Conservation (phyloP, 106 monocot species). For the Ottelia alismoides region DNA sequence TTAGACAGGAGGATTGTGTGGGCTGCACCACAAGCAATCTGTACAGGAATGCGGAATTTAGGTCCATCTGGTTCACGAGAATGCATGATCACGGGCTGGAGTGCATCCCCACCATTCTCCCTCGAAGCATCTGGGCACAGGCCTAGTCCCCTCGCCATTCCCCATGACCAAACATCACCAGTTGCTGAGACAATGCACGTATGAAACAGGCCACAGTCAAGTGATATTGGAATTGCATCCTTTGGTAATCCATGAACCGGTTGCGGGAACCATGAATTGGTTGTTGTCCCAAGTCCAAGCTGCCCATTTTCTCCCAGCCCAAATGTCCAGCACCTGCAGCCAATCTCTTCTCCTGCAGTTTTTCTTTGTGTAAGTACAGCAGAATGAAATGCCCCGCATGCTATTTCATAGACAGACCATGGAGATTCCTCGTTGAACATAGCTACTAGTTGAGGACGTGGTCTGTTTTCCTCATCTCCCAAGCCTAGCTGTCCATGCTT, state of each 20-base stretch:
- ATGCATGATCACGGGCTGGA: slow-evolving; percentile 24
- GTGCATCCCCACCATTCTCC: slow-evolving; percentile 51
- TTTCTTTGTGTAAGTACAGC: slow-evolving; percentile 51
- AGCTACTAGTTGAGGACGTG: slow-evolving; percentile 29
- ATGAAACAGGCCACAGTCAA: slow-evolving; percentile 81
- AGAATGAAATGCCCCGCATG: slow-evolving; percentile 72
- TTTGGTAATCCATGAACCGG: slow-evolving; percentile 31
- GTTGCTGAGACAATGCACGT: slow-evolving; percentile 48
- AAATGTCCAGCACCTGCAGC: slow-evolving; percentile 74
- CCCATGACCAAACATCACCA: slow-evolving; percentile 83
- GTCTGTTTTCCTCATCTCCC: slow-evolving; percentile 38
- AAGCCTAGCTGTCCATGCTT: slow-evolving; percentile 73
- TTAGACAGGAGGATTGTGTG: slow-evolving; percentile 57
- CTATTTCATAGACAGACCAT: slow-evolving; percentile 68
- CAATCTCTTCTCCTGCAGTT: slow-evolving; percentile 26
- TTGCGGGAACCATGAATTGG: slow-evolving; percentile 22
- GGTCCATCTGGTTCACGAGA: slow-evolving; percentile 17
- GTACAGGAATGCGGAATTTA: slow-evolving; percentile 28
- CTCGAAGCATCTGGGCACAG: slow-evolving; percentile 60
- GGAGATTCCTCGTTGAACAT: slow-evolving; percentile 37
- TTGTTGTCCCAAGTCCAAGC: slow-evolving; percentile 56
- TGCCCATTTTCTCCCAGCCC: slow-evolving; percentile 82
- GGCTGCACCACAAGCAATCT: slow-evolving; percentile 68
- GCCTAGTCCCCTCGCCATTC: slow-evolving; percentile 81
- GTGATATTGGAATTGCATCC: slow-evolving; percentile 42